Evolutionary conservation across 139 green algal genomes (phyloP).

Genomic region (Micromonas commoda): DNA sequence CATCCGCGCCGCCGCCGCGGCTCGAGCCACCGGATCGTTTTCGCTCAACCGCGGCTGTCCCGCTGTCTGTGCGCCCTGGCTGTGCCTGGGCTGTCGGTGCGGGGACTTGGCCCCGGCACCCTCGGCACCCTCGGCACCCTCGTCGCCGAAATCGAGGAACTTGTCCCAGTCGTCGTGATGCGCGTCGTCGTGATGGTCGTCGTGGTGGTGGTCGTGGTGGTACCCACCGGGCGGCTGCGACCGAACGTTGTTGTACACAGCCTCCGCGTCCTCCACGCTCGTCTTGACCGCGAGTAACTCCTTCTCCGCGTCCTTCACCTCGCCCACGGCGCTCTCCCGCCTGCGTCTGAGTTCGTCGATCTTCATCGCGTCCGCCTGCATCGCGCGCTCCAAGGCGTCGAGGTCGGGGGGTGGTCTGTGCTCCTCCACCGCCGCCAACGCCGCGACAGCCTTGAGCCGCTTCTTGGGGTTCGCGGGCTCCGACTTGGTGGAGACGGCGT

Average conservation of each 20-base stretch:
- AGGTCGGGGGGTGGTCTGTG: no score
- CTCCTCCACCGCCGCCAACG: no score
- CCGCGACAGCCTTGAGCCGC: no score
- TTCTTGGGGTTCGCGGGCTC: no score
- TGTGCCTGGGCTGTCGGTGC: background rate
- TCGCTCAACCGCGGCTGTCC: no score
- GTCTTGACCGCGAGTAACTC: background rate
- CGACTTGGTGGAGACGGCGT: no score
- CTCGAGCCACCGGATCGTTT: background rate
- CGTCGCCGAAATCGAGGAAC: conserved; percentile 9
- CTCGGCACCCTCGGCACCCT: background rate
- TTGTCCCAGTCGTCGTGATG: conserved; percentile 21
- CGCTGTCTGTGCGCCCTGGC: no score
- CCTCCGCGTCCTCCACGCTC: conserved; percentile 18
- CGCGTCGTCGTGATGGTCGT: background rate
- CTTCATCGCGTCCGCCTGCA: background rate
- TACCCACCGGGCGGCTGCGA: background rate
- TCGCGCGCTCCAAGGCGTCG: background rate
- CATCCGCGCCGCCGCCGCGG: no score
- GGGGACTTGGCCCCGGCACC: background rate
- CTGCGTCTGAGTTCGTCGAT: background rate
- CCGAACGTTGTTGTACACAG: conserved; percentile 1
- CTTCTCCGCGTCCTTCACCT: background rate
- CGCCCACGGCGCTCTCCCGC: background rate
- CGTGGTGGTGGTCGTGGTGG: background rate